Conservation (phyloP, 2,329 filamentous ascomycete genomes). For the Aspergillus luchuensis region DNA sequence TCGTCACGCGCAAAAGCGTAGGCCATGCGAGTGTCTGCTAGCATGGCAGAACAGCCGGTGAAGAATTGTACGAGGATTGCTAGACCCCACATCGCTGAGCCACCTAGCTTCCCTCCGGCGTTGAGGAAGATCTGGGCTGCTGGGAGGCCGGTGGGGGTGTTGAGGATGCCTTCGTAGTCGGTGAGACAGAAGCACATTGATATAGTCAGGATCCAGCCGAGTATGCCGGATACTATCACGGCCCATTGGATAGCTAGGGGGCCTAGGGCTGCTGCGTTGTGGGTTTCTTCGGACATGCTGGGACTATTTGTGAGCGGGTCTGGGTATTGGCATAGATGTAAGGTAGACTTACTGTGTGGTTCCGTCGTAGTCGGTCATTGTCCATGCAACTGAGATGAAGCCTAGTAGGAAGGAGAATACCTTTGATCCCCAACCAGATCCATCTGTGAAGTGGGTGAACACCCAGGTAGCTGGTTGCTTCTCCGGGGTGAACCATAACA, state of each 20-base stretch:
- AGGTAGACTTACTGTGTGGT: constrained; percentile 59
- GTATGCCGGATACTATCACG: constrained; percentile 60
- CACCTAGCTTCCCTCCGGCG: constrained; percentile 59
- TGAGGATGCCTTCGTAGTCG: constrained; percentile 59
- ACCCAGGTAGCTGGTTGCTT: constrained; percentile 62
- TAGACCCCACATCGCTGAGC: constrained; percentile 63
- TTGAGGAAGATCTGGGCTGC: constrained; percentile 63
- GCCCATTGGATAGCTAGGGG: constrained; percentile 62
- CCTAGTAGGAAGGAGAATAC: constrained; percentile 65
- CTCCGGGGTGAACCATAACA: constrained; percentile 61
- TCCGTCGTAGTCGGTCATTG: constrained; percentile 70
- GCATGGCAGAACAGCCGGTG: constrained; percentile 65
- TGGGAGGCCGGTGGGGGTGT: constrained; percentile 61
- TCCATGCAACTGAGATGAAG: constrained; percentile 50
- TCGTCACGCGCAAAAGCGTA: constrained; percentile 64
- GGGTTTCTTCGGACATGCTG: constrained; percentile 67
- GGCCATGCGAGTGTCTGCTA: constrained; percentile 64
- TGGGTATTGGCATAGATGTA: neutral
- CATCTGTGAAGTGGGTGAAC: constrained; percentile 62
- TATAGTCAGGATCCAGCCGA: constrained; percentile 66
- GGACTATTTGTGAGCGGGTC: neutral
- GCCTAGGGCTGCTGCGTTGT: constrained; percentile 62
- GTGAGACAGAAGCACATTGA: constrained; percentile 65
- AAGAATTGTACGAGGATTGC: constrained; percentile 67
- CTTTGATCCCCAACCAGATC: constrained; percentile 64